Evolutionary conservation across 176 grass and related monocot genomes (phyloP), one percentile per base, ranked within the genome.

Genomic region (bread wheat (Triticum aestivum)): DNA sequence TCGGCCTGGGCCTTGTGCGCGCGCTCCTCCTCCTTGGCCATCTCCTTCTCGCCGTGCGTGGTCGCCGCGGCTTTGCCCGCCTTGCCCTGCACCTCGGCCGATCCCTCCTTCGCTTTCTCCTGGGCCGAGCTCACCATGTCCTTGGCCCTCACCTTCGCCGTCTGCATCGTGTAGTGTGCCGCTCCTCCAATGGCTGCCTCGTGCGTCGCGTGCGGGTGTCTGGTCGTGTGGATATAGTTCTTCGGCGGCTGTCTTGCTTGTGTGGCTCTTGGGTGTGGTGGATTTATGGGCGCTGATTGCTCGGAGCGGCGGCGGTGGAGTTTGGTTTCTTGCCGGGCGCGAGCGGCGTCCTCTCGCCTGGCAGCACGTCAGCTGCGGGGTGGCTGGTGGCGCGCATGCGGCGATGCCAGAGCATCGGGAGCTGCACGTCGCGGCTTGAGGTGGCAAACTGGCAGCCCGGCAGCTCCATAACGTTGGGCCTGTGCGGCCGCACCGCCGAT

Each of bases 131-230:
- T 94, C 84, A 6, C 78, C 92, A 80, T 66, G 85, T 91, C 92
- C 85, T 94, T 82, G 14, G 13, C 63, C 93, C 86, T 94, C 84
- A 87, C 88, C 90, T 88, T 94, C 37, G 90, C 90, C 15, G 68
- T 42, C 51, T 90, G 85, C 90, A 90, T 92, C 49, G 14, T 12
- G 49, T 51, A 15, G 47, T 51, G 49, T 51, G 14, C 4, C 12
- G 3, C 65, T 15, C 69, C 20, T 44, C 38, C 69, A 44, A 23
- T 5, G 24, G 12, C 41, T 49, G 4, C 72, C 49, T 51, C 72
- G 14, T 51, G 44, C 24, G 8, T 51, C 44, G 42, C 3, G 6
- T 73, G 21, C 10, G 11, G 24, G 9, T 4, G 14, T 8, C 10
- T 18, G 15, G 17, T 29, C 11, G 17, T 20, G 29, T 18, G 59